These are phyloP conservation scores for Leccinum pachyderme DNA, from an alignment of 1,284 basidiomycete species.

Conservation along the genomic window DNA sequence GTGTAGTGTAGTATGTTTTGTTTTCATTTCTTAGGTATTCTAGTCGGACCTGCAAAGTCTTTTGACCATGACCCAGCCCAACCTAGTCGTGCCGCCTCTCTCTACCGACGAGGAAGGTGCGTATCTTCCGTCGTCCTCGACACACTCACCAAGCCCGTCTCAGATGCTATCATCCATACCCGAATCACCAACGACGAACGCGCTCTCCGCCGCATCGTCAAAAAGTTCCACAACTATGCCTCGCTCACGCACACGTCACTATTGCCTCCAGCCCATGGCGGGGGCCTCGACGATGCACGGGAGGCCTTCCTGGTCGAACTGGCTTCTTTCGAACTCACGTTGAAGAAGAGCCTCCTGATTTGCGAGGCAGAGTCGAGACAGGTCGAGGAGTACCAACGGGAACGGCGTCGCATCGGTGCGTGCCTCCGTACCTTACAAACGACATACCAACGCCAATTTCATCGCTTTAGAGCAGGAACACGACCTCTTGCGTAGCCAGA, in stretches of 20 bases:
- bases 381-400: constrained; percentile 74
- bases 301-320: constrained; percentile 77
- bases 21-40: not conserved
- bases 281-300: constrained; percentile 62
- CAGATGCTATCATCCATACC: constrained; percentile 74
- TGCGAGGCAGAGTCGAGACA: constrained; percentile 80
- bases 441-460: not conserved
- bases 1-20: not conserved
- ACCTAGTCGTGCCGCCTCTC: constrained; percentile 42
- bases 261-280: constrained; percentile 35
- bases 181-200: constrained; percentile 77
- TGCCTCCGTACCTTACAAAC: constrained; percentile 9
- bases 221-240: constrained; percentile 73
- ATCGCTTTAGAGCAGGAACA: constrained; percentile 61
- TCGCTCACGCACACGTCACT: constrained; percentile 53
- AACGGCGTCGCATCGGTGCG: constrained; percentile 68
- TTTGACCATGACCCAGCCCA: constrained; percentile 8
- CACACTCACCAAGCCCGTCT: constrained; percentile 16
- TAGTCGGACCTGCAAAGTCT: not conserved
- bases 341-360: constrained; percentile 75
- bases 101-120: constrained; percentile 69
- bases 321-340: constrained; percentile 65
- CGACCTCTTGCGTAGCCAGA: constrained; percentile 60
- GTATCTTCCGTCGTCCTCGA: constrained; percentile 6
- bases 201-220: constrained; percentile 69